Percentiles rank a stretch among this genome's conserved stretches.
These are phyloP conservation scores for Monilinia fructicola DNA, from an alignment of 2,329 filamentous ascomycete species.

Conservation along the genomic window DNA sequence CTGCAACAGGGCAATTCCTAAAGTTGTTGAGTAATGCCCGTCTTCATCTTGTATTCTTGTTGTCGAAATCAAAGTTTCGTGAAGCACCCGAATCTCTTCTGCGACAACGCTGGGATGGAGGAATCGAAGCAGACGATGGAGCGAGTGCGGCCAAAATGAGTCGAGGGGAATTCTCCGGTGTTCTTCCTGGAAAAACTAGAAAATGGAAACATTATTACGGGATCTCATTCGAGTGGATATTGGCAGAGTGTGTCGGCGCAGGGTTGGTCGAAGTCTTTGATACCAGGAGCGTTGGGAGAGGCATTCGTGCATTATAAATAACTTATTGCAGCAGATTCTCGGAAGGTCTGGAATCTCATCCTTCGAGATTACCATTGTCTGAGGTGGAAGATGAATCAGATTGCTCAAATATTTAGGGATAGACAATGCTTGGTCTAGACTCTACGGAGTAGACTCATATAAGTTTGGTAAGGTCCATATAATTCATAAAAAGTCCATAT, in stretches of 20 bases:
- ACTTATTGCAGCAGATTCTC: background rate
- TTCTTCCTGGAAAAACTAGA: conserved; percentile 60
- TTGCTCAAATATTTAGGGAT: conserved; percentile 5
- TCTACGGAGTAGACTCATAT: conserved; percentile 5
- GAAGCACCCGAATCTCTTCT: conserved; percentile 64
- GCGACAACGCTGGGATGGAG: conserved; percentile 70
- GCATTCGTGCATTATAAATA: conserved; percentile 49
- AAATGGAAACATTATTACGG: conserved; percentile 73
- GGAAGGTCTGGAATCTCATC: background rate
- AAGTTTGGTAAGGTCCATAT: conserved; percentile 15
- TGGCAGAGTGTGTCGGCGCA: conserved; percentile 68
- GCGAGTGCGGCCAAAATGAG: conserved; percentile 50
- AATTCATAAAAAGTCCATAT: conserved; percentile 15
- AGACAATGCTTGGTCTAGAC: conserved; percentile 4
- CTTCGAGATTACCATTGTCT: background rate
- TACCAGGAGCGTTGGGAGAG: conserved; percentile 70
- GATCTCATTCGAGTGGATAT: conserved; percentile 67
- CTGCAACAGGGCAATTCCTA: conserved; percentile 65
- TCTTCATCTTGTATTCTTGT: conserved; percentile 58
- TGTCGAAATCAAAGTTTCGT: conserved; percentile 59
- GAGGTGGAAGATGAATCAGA: background rate
- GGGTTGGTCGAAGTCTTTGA: conserved; percentile 73
- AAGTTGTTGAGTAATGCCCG: conserved; percentile 63
- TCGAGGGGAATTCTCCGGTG: conserved; percentile 56
- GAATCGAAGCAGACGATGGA: conserved; percentile 50